phyloP scores from a whole-genome alignment of 2,329 filamentous ascomycete species.

The Lasiodiplodia theobromae region DNA sequence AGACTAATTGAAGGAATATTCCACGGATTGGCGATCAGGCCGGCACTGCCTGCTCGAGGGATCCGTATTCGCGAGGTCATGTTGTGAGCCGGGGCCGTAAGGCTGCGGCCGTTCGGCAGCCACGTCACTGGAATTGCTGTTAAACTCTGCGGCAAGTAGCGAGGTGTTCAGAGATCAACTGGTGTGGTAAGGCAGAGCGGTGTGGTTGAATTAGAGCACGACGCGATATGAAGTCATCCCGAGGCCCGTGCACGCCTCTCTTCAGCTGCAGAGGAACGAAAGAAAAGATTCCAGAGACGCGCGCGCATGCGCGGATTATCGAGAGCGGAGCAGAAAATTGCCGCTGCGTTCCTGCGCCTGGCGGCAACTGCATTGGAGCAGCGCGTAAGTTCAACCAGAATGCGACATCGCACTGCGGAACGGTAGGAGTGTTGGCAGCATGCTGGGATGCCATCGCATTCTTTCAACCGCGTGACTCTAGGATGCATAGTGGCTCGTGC shows the following conservation, averaged over 20 bases:
- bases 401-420: background rate
- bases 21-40: too few species aligned
- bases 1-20: background rate
- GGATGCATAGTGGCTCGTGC: background rate
- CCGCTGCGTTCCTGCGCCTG: background rate
- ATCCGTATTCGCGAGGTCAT: background rate
- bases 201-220: slow-evolving; percentile 19
- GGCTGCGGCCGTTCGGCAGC: background rate
- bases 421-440: background rate
- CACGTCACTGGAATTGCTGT: background rate
- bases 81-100: background rate
- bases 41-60: background rate
- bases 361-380: background rate
- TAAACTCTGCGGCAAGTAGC: background rate
- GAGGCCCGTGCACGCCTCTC: background rate
- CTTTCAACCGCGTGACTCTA: background rate
- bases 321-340: background rate
- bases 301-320: background rate
- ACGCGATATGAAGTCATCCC: slow-evolving; percentile 1
- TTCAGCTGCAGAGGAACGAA: background rate
- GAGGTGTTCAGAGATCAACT: background rate
- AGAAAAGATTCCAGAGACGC: background rate
- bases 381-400: background rate
- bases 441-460: background rate
- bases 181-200: background rate